Percentiles rank a stretch among this genome's conserved stretches.
Evolutionary conservation across 768 basidiomycete species (phyloP).

Genomic region (Boletus subcaerulescens): DNA sequence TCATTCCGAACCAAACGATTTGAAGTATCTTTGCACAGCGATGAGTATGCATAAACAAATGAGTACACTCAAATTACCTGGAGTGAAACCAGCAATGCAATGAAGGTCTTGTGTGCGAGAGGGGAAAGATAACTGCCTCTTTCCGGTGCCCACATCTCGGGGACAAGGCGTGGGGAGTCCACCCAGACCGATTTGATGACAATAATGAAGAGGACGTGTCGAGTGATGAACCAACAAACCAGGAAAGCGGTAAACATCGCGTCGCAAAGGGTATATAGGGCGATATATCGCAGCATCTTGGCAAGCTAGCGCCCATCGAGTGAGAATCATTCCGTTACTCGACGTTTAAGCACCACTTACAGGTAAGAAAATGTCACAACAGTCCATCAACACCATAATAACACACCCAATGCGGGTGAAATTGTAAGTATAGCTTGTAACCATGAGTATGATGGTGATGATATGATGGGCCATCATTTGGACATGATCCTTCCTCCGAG

Average conservation of each 20-base stretch:
- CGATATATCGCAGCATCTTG: conserved; percentile 92
- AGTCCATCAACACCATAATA: conserved; percentile 92
- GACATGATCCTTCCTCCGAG: conserved; percentile 83
- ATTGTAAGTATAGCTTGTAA: conserved; percentile 74
- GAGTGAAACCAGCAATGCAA: conserved; percentile 50
- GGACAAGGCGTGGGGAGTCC: conserved; percentile 48
- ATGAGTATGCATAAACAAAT: conserved; percentile 1
- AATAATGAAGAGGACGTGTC: conserved; percentile 77
- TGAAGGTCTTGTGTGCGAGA: conserved; percentile 46
- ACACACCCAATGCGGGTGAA: conserved; percentile 88
- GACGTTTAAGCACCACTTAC: conserved; percentile 45
- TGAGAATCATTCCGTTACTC: background rate
- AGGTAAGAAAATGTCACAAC: conserved; percentile 88
- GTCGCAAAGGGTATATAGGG: conserved; percentile 64
- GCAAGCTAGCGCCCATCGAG: conserved; percentile 56
- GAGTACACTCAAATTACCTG: conserved; percentile 44
- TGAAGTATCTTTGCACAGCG: conserved; percentile 56
- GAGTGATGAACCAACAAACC: conserved; percentile 85
- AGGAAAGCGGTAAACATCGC: conserved; percentile 77
- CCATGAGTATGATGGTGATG: conserved; percentile 79
- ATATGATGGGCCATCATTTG: conserved; percentile 98
- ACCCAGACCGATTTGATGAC: conserved; percentile 61
- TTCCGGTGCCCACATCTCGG: conserved; percentile 57
- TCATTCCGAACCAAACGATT: conserved; percentile 83
- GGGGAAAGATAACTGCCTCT: conserved; percentile 55